Evolutionary conservation across 495 filamentous ascomycete genomes (phyloP).

Genomic region (Tuber calosporum): DNA sequence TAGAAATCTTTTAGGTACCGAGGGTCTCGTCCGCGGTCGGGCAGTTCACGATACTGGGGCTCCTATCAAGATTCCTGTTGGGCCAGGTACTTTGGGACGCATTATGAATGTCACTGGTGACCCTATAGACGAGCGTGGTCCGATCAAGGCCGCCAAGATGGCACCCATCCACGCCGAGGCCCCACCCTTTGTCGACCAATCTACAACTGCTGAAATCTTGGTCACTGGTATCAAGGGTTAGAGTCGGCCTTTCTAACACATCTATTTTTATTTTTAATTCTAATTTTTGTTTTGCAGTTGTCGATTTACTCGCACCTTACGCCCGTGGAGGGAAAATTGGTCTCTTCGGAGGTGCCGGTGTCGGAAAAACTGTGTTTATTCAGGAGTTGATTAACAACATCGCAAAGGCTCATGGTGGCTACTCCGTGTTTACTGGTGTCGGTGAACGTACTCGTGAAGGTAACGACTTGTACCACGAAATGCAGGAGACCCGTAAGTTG

Average conservation of each 20-base stretch:
- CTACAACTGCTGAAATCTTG: slow-evolving; percentile 88
- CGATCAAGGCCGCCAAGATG: slow-evolving; percentile 82
- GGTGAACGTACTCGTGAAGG: slow-evolving; percentile 99
- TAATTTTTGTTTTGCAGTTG: slow-evolving; percentile 52
- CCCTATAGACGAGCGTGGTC: slow-evolving; percentile 98
- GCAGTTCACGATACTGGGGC: slow-evolving; percentile 78
- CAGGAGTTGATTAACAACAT: slow-evolving; percentile 99
- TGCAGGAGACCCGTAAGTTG: slow-evolving; percentile 79
- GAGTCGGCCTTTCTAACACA: slow-evolving; percentile 13
- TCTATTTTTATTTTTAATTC: slow-evolving; percentile 14
- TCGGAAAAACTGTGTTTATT: slow-evolving; percentile 99
- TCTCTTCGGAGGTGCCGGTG: slow-evolving; percentile 99
- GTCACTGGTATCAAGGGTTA: slow-evolving; percentile 91
- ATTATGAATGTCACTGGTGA: slow-evolving; percentile 99
- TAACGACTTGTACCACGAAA: slow-evolving; percentile 99
- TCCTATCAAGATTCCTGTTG: slow-evolving; percentile 96
- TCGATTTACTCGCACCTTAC: slow-evolving; percentile 95
- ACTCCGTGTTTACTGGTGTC: slow-evolving; percentile 99
- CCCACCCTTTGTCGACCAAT: slow-evolving; percentile 85
- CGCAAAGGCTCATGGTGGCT: slow-evolving; percentile 99
- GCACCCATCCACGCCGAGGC: slow-evolving; percentile 90
- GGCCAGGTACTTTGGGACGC: slow-evolving; percentile 87
- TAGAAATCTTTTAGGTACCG: slow-evolving; percentile 63
- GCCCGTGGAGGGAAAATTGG: slow-evolving; percentile 99
- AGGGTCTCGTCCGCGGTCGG: slow-evolving; percentile 91